Base-by-base conservation (phyloP, 352 stramenopile genomes). In the Peronospora farinosa region DNA sequence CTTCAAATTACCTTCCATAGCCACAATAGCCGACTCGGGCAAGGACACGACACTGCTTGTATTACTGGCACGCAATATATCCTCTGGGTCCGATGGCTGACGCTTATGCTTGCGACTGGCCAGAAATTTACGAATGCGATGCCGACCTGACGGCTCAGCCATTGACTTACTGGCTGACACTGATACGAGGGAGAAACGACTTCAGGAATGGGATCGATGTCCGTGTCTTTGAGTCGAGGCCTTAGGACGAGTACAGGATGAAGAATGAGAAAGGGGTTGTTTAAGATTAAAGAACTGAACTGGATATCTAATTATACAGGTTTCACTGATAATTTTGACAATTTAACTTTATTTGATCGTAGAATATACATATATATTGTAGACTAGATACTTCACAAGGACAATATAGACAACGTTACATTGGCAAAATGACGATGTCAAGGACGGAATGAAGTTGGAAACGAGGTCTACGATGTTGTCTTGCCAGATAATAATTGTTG, bases 1-100 rank as follows among this genome's bases (percentile, higher is more conserved):
- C 66, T 88, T 89, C 10, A 92, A 63, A 32, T 59, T 41, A 10
- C 82, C 79, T 44, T 92, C 78, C 71, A 88, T 84, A 27, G 65
- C 44, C 3, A 56, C 44, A 31, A 21, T 27, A 15, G 19, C 19
- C 15, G 21, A 25, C 5, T 50, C 31, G 40, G 17, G 19, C n/a
- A 15, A n/a, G 21, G 49, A 59, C 13, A 37, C 33, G 28, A 48
- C 8, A 50, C 60, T 68, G 40, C 54, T 64, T 44, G 44, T 61
- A 37, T 31, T 31, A 32, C 40, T 57, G 5, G 25, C 31, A 19
- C 30, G 37, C 52, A 40, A 13, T n/a, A 16, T 38, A 23, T 41
- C 36, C n/a, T 41, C 15, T 6, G 38, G 47, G 40, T 55, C 27
- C 13, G 32, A 35, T 8, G 39, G 39, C 17, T 16, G 38, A 9